phyloP scores from a whole-genome alignment of 169 alveolate genomes.

The Ichthyophthirius multifiliis region DNA sequence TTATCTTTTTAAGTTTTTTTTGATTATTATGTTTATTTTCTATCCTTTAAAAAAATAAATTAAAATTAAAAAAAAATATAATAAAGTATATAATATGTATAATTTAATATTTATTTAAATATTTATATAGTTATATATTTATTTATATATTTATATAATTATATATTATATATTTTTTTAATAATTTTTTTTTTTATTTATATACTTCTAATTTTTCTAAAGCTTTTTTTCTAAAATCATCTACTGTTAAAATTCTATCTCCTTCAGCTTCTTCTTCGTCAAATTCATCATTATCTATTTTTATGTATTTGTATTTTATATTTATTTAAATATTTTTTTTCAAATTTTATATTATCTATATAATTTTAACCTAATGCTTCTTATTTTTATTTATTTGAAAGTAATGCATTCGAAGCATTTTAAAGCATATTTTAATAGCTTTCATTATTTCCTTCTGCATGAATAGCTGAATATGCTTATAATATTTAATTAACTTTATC shows the following conservation, averaged over 20 bases:
- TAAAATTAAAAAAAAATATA: too few relatives aligned
- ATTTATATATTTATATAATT: too few relatives aligned
- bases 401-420: not conserved
- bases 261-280: slow-evolving; percentile 35
- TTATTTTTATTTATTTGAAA: not conserved
- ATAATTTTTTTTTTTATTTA: too few relatives aligned
- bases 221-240: slow-evolving; percentile 37
- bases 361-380: slow-evolving; percentile 3
- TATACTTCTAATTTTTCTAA: slow-evolving; percentile 27
- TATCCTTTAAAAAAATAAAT: too few relatives aligned
- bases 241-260: slow-evolving; percentile 27
- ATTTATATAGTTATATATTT: too few relatives aligned
- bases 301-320: not conserved
- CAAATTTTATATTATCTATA: not conserved
- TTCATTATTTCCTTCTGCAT: slow-evolving; percentile 7
- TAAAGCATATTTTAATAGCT: not conserved
- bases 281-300: slow-evolving; percentile 15
- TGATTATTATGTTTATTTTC: not conserved
- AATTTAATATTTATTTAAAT: too few relatives aligned
- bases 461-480: slow-evolving; percentile 45
- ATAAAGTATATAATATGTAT: too few relatives aligned
- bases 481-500: slow-evolving; percentile 54
- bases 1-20: not conserved
- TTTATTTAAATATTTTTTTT: not conserved
- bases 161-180: too few relatives aligned